These are phyloP conservation scores for Graphiopsis chlorocephala DNA, from an alignment of 2,329 filamentous ascomycete species.

Conservation along the genomic window DNA sequence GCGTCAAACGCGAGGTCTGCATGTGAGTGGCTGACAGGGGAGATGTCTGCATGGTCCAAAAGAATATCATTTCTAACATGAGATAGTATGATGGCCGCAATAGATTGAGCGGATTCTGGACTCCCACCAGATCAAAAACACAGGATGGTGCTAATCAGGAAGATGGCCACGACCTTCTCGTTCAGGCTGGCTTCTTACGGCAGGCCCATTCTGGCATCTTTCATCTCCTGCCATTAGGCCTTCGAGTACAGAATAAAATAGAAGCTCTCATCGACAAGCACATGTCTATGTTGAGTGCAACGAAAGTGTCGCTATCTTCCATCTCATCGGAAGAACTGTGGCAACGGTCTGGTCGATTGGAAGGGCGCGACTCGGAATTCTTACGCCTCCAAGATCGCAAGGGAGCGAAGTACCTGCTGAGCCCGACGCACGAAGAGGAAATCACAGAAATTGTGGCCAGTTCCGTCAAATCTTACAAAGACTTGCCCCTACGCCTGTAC, in stretches of 20 bases:
- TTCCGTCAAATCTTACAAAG: constrained; percentile 76
- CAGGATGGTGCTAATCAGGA: constrained; percentile 54
- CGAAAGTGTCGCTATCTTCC: constrained; percentile 77
- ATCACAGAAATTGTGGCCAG: constrained; percentile 78
- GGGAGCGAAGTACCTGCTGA: constrained; percentile 69
- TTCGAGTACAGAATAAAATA: constrained; percentile 84
- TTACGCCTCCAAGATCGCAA: constrained; percentile 80
- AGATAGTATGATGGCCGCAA: constrained; percentile 55
- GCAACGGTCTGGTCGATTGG: constrained; percentile 78
- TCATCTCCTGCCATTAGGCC: constrained; percentile 82
- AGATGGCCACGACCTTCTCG: constrained; percentile 46
- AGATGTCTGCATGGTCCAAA: neutral
- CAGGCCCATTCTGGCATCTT: constrained; percentile 87
- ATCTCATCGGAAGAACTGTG: constrained; percentile 83
- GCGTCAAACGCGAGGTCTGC: constrained; percentile 9
- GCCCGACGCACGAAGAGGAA: constrained; percentile 95
- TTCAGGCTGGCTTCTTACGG: constrained; percentile 47
- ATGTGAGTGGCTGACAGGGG: constrained; percentile 11
- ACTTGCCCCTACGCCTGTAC: constrained; percentile 81
- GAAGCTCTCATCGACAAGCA: constrained; percentile 83
- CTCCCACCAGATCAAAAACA: constrained; percentile 54
- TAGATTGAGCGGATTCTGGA: constrained; percentile 74
- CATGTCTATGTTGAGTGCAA: constrained; percentile 75
- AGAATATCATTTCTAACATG: neutral
- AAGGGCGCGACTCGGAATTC: constrained; percentile 55